Conservation (phyloP, 345 rosid species). For the Rhodamnia rubescens region DNA sequence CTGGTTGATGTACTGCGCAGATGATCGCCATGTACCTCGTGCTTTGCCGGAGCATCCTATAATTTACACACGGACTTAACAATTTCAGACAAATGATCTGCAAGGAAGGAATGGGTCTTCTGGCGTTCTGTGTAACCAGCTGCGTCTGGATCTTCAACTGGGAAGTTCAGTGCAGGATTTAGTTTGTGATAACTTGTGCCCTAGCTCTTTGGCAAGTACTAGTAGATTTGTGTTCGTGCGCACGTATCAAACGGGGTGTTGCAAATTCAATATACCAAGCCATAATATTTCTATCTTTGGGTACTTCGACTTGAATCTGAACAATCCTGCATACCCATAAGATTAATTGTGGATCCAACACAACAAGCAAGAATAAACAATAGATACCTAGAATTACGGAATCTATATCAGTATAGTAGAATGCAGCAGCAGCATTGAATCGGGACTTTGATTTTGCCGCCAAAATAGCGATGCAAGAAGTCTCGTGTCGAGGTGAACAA, state of each 20-base stretch:
- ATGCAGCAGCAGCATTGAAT: not conserved
- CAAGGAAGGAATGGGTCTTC: not conserved
- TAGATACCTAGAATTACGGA: too few relatives aligned
- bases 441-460: not conserved
- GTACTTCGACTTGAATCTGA: not conserved
- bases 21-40: not conserved
- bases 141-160: not conserved
- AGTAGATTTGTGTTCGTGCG: rapidly evolving
- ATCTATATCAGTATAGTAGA: too few relatives aligned
- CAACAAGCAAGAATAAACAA: too few relatives aligned
- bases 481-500: too few relatives aligned
- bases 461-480: too few relatives aligned
- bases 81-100: not conserved
- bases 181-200: not conserved
- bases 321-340: too few relatives aligned
- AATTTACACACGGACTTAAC: not conserved
- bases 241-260: not conserved
- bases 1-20: not conserved
- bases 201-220: not conserved
- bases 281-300: not conserved
- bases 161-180: not conserved
- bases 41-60: not conserved
- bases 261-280: not conserved
- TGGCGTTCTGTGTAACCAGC: not conserved
- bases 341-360: too few relatives aligned